Conservation (phyloP, 2,329 filamentous ascomycete genomes). For the Furcasterigmium furcatum region DNA sequence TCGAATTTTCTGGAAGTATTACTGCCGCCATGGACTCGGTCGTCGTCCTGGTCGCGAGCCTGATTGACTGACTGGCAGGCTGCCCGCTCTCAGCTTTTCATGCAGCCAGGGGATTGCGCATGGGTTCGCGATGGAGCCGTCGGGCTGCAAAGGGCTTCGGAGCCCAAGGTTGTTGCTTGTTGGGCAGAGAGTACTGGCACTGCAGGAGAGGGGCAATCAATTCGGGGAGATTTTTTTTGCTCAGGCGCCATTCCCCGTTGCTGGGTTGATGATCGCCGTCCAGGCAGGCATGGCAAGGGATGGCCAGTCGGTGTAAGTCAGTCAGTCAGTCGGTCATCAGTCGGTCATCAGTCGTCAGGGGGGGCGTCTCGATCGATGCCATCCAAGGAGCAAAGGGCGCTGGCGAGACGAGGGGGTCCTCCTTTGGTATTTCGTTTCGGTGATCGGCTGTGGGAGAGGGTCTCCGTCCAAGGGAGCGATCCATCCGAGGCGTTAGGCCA, state of each 20-base stretch:
- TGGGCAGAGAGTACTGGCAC: neutral
- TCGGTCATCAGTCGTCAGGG: too few species aligned
- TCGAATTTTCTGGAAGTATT: too few species aligned
- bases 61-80: too few species aligned
- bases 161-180: conserved; percentile 4
- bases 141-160: neutral
- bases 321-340: too few species aligned
- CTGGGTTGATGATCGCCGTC: neutral
- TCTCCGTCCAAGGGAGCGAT: neutral
- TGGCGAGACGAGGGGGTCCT: conserved; percentile 23
- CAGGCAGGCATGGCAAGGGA: conserved; percentile 1
- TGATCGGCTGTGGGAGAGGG: neutral
- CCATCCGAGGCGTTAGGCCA: neutral
- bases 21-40: too few species aligned
- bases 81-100: too few species aligned
- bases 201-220: neutral
- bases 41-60: too few species aligned
- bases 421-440: neutral
- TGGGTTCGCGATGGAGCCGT: neutral
- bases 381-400: conserved; percentile 74
- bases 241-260: neutral
- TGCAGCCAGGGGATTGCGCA: too few species aligned
- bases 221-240: neutral
- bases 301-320: neutral
- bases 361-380: conserved; percentile 47